Evolutionary conservation across 495 filamentous ascomycete genomes (phyloP), one percentile per base, ranked within the genome.

Genomic region (Penicillium alfredii): DNA sequence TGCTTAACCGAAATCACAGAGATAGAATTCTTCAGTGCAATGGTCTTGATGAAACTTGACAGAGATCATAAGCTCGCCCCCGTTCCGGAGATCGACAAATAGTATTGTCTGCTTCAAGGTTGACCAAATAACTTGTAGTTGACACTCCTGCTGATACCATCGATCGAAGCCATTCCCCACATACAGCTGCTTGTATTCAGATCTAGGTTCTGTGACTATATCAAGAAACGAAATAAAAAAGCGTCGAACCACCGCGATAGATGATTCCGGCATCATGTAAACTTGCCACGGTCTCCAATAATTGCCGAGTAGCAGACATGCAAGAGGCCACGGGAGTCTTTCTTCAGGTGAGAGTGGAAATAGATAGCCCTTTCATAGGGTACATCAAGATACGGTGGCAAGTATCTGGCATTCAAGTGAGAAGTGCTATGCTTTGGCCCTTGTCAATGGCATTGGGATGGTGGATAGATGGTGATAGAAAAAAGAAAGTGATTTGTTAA

Each of bases 1-100:
- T 13, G 51, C 43, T 36, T 78, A 49, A 16, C 78, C 76, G 40
- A 80, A 69, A 24, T 69, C 53, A 16, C 64, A 64, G 41, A 78
- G 45, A 53, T 75, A 78, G 35, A 76, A 72, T 28, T 70, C 63
- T 6, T 66, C 51, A 2, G 58, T 46, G 23, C 40, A 30, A 35
- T 53, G 31, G 32, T 44, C 33, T 12, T 21, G 0, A 8, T 47
- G 44, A 21, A 47, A 6, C 10, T 37, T 20, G 9, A 43, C 14
- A 30, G 46, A 32, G 32, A 34, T 41, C 8, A 55, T 46, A 16
- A 51, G 50, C 38, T 51, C 46, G 24, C 44, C 33, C 25, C 33
- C 32, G 35, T 41, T 44, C 42, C 25, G 41, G 6, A 51, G 38
- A 24, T 49, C 31, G 21, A 38, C 33, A 29, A 40, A 49, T 30